A percentile compares a stretch with the other conserved stretches of the same genome.
Conservation (phyloP, 2,329 filamentous ascomycete genomes). For the Podosphaera xanthii region DNA sequence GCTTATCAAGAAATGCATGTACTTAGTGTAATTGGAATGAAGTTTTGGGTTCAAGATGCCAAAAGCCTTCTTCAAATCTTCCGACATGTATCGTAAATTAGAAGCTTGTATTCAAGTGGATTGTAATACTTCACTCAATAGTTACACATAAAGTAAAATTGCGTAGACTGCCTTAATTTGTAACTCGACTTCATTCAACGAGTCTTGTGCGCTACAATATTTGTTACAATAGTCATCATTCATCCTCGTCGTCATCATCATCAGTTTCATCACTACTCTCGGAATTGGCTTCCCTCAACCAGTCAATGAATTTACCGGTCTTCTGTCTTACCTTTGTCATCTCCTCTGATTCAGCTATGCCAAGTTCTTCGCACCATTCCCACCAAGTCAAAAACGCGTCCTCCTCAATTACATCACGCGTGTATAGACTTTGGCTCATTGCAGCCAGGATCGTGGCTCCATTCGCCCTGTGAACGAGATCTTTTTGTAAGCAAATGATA, state of each 20-base stretch:
- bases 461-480: constrained; percentile 42
- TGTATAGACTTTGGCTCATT: constrained; percentile 64
- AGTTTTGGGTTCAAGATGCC: too few species aligned
- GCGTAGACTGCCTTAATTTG: too few species aligned
- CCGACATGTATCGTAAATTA: too few species aligned
- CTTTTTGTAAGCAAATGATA: constrained; percentile 57
- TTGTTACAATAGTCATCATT: too few species aligned
- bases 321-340: constrained; percentile 50
- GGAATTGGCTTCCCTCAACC: constrained; percentile 56
- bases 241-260: background rate
- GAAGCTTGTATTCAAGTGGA: too few species aligned
- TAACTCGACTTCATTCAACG: too few species aligned
- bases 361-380: constrained; percentile 33
- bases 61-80: too few species aligned
- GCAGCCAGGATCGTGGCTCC: constrained; percentile 50
- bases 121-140: too few species aligned
- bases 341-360: constrained; percentile 41
- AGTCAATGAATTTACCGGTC: constrained; percentile 60
- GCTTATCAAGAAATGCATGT: too few species aligned
- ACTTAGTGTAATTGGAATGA: too few species aligned
- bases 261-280: constrained; percentile 26
- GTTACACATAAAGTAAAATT: too few species aligned
- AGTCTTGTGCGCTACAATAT: too few species aligned
- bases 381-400: constrained; percentile 82
- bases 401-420: constrained; percentile 66